A percentile compares a stretch with the other conserved stretches of the same genome.
These are phyloP conservation scores for Vigna hirtella DNA, from an alignment of 306 rosid species.

Conservation along the genomic window DNA sequence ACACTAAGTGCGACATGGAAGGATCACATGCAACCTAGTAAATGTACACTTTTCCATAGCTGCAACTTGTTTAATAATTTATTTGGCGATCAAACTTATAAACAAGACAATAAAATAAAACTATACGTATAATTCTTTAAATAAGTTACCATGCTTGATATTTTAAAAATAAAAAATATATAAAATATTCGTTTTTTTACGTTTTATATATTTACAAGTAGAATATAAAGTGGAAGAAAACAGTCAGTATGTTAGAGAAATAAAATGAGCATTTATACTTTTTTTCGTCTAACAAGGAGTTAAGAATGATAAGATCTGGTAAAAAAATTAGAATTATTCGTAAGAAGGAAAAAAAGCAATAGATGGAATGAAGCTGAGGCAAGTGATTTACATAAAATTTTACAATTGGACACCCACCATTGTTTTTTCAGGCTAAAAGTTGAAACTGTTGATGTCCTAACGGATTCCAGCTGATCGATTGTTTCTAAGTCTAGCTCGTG, in stretches of 20 bases:
- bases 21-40: neutral
- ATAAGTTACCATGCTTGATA: too few relatives aligned
- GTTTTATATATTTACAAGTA: neutral
- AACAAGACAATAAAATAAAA: too few relatives aligned
- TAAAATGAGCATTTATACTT: neutral
- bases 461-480: constrained; percentile 43
- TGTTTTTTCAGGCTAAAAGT: constrained; percentile 38
- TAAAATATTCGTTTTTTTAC: neutral
- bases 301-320: neutral
- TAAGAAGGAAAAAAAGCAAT: constrained; percentile 33
- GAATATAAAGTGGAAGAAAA: neutral
- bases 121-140: too few relatives aligned
- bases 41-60: neutral
- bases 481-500: constrained; percentile 55
- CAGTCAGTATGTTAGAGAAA: neutral
- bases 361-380: constrained; percentile 47
- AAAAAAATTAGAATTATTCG: neutral
- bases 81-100: too few relatives aligned
- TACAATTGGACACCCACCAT: constrained; percentile 50
- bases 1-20: neutral
- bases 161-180: too few relatives aligned
- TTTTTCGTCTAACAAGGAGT: neutral
- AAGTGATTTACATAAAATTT: constrained; percentile 60
- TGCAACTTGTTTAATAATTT: too few relatives aligned
- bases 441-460: constrained; percentile 34